These are phyloP conservation scores for Scleroderma citrinum DNA, from an alignment of 768 basidiomycete species.

Conservation along the genomic window DNA sequence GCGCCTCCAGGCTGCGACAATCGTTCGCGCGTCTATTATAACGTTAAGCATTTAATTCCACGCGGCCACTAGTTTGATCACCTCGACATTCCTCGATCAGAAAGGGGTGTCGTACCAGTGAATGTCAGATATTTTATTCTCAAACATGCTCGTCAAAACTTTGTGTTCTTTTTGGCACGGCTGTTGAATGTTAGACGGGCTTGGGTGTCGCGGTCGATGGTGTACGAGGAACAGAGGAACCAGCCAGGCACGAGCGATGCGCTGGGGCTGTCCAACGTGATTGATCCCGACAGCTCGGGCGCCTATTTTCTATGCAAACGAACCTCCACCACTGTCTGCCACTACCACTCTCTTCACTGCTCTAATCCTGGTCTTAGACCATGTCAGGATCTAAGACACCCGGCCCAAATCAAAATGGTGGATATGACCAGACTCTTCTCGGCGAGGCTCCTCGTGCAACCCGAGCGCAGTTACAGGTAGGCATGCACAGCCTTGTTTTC, in stretches of 20 bases:
- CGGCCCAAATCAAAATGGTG: not conserved
- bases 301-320: constrained; percentile 13
- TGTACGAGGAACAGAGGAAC: too few species aligned
- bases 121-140: too few species aligned
- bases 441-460: constrained; percentile 38
- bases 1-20: too few species aligned
- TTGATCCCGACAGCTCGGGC: constrained; percentile 4
- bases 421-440: constrained; percentile 36
- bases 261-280: constrained; percentile 19
- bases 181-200: too few species aligned
- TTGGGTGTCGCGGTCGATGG: too few species aligned
- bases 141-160: too few species aligned
- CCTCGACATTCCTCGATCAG: too few species aligned
- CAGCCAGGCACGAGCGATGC: not conserved
- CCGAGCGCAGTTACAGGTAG: constrained; percentile 38
- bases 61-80: too few species aligned
- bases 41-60: too few species aligned
- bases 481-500: constrained; percentile 10
- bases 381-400: constrained; percentile 20
- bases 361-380: not conserved
- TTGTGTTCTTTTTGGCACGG: too few species aligned
- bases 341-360: not conserved
- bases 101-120: too few species aligned
- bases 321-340: not conserved
- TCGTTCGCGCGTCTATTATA: too few species aligned